phyloP scores from a whole-genome alignment of 2,329 filamentous ascomycete genomes.

The Pseudogymnoascus sp. region DNA sequence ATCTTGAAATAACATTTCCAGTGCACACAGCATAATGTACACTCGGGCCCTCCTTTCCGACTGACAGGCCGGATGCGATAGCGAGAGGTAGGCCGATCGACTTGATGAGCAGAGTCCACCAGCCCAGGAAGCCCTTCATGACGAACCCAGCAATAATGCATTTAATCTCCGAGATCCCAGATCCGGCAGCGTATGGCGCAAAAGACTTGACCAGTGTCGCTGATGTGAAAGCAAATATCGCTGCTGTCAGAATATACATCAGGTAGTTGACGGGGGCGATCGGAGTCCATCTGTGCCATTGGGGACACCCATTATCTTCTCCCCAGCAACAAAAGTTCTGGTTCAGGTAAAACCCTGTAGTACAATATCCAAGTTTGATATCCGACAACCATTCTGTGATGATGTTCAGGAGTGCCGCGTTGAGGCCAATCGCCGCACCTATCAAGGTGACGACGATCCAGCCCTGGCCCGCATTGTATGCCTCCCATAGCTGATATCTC shows the following conservation, averaged over 20 bases:
- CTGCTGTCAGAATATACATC: slow-evolving; percentile 80
- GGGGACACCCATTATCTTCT: slow-evolving; percentile 74
- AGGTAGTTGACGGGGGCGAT: slow-evolving; percentile 75
- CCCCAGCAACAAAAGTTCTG: slow-evolving; percentile 98
- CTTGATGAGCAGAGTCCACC: slow-evolving; percentile 89
- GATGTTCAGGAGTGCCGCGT: slow-evolving; percentile 89
- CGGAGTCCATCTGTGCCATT: slow-evolving; percentile 85
- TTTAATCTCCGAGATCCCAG: slow-evolving; percentile 97
- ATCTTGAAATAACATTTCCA: slow-evolving; percentile 86
- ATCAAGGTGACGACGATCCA: slow-evolving; percentile 97
- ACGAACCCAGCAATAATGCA: slow-evolving; percentile 98
- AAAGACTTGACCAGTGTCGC: slow-evolving; percentile 82
- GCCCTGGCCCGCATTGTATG: slow-evolving; percentile 91
- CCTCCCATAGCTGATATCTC: slow-evolving; percentile 72
- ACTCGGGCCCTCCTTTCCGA: slow-evolving; percentile 94
- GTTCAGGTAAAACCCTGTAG: slow-evolving; percentile 92
- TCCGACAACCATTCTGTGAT: slow-evolving; percentile 95
- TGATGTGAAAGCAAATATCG: slow-evolving; percentile 71
- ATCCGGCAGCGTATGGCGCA: slow-evolving; percentile 91
- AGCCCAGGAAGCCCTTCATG: slow-evolving; percentile 95
- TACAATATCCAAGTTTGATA: slow-evolving; percentile 92
- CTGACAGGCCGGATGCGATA: slow-evolving; percentile 87
- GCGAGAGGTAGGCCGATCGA: slow-evolving; percentile 82
- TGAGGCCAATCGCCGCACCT: slow-evolving; percentile 81
- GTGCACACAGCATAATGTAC: slow-evolving; percentile 99